phyloP scores from a whole-genome alignment of 73 alveolate species.

The Paramecium sexaurelia region DNA sequence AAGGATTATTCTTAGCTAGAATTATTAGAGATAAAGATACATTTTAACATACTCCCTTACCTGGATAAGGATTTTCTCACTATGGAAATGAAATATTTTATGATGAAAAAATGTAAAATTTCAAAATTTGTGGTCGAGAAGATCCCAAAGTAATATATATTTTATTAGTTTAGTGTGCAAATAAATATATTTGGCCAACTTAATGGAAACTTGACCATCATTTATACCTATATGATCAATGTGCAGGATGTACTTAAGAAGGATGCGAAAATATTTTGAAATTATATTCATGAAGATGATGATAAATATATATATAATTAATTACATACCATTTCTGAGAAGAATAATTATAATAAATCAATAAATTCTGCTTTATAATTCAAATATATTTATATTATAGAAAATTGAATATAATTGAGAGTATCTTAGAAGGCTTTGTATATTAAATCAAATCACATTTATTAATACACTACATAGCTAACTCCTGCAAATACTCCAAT shows the following conservation, averaged over 20 bases:
- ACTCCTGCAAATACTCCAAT: background rate
- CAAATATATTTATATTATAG: too few species aligned
- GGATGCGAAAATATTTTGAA: conserved; percentile 47
- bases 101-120: background rate
- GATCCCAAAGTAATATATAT: background rate
- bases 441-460: background rate
- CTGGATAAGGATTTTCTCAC: conserved; percentile 3
- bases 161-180: background rate
- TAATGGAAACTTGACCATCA: conserved; percentile 49
- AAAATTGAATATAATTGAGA: too few species aligned
- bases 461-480: background rate
- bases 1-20: background rate
- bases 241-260: conserved; percentile 54
- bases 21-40: conserved; percentile 41
- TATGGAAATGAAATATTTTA: conserved; percentile 41
- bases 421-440: too few species aligned
- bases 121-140: conserved; percentile 34
- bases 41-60: background rate
- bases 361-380: too few species aligned
- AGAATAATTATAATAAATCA: background rate
- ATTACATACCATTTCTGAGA: background rate
- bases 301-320: background rate
- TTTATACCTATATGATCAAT: conserved; percentile 11
- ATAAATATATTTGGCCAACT: background rate
- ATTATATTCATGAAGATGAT: background rate